phyloP scores from a whole-genome alignment of 106 monocot genomes.

The Acorus gramineus region DNA sequence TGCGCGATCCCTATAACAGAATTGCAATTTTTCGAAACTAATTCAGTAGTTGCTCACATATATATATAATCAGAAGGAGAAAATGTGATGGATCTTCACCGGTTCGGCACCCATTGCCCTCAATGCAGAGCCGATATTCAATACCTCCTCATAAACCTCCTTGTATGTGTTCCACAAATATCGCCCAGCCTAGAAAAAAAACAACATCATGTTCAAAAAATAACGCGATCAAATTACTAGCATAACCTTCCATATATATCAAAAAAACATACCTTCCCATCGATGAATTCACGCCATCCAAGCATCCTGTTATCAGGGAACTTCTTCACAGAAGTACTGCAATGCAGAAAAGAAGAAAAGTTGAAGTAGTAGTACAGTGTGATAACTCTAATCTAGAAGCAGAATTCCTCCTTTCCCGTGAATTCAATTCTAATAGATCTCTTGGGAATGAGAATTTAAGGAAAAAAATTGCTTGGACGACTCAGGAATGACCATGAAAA shows the following conservation, averaged over 20 bases:
- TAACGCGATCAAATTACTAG: neutral
- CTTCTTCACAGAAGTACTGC: conserved; percentile 55
- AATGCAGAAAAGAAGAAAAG: neutral
- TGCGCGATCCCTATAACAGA: conserved; percentile 39
- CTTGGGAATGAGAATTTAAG: too few species aligned
- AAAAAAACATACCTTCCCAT: conserved; percentile 54
- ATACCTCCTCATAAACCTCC: conserved; percentile 68
- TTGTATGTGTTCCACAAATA: conserved; percentile 86
- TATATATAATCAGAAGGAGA: neutral
- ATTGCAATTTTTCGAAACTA: neutral
- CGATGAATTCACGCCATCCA: conserved; percentile 66
- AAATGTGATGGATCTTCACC: conserved; percentile 21
- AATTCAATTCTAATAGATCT: too few species aligned
- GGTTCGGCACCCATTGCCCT: conserved; percentile 50
- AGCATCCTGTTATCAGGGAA: conserved; percentile 73
- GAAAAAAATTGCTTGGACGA: too few species aligned
- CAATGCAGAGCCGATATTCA: conserved; percentile 73
- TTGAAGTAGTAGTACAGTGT: too few species aligned
- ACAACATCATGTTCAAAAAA: neutral
- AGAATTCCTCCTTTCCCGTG: too few species aligned
- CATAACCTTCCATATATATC: neutral
- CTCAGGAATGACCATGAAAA: too few species aligned
- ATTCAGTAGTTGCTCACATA: neutral
- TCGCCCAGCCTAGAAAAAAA: conserved; percentile 41
- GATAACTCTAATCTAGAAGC: too few species aligned